phyloP scores from a whole-genome alignment of 2,329 filamentous ascomycete genomes.

The Trichoderma citrinoviride region DNA sequence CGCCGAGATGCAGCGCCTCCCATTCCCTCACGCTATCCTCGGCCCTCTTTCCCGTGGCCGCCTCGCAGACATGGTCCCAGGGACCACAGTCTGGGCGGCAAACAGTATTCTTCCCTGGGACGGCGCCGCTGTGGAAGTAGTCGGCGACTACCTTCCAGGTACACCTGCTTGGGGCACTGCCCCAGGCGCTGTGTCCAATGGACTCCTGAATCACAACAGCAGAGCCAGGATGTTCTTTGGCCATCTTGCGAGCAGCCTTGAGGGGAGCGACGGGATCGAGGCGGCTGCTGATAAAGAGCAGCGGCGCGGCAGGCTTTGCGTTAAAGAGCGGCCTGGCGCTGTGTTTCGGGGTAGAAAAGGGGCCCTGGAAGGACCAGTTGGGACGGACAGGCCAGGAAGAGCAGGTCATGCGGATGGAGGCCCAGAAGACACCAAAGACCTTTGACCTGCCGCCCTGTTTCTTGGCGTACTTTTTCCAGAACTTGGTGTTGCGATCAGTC shows the following conservation, averaged over 20 bases:
- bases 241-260: conserved; percentile 21
- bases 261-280: conserved; percentile 47
- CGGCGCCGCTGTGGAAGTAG: conserved; percentile 26
- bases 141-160: conserved; percentile 23
- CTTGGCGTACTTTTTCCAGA: conserved; percentile 30
- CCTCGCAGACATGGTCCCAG: conserved; percentile 22
- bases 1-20: neutral
- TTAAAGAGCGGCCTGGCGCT: conserved; percentile 24
- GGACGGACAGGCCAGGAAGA: conserved; percentile 37
- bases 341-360: conserved; percentile 29
- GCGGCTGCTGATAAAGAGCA: conserved; percentile 43
- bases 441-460: conserved; percentile 30
- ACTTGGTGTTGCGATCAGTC: conserved; percentile 23
- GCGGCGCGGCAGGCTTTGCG: conserved; percentile 39
- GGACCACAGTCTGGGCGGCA: conserved; percentile 28
- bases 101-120: conserved; percentile 23
- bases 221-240: conserved; percentile 26
- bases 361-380: conserved; percentile 38
- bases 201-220: conserved; percentile 27
- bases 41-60: neutral
- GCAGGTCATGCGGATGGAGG: conserved; percentile 39
- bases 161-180: conserved; percentile 23
- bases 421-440: conserved; percentile 35
- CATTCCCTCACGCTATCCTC: neutral
- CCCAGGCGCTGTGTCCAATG: conserved; percentile 25